Evolutionary conservation across 2,329 filamentous ascomycete genomes (phyloP).

Genomic region (Talaromyces sp.): DNA sequence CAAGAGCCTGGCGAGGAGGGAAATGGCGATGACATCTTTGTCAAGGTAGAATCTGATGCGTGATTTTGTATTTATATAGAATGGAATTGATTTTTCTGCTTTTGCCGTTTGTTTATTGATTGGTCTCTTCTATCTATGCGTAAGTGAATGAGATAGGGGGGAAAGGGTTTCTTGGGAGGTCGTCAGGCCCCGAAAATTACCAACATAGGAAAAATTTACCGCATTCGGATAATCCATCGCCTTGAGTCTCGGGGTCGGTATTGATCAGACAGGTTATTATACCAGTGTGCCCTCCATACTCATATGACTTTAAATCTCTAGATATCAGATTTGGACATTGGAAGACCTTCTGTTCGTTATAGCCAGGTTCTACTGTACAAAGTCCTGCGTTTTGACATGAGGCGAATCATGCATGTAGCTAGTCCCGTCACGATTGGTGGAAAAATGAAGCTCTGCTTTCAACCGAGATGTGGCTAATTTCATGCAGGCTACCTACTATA

Average conservation of each 20-base stretch:
- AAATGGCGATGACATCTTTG: slow-evolving; percentile 21
- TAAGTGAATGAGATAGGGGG: too few relatives aligned
- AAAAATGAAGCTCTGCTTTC: not conserved
- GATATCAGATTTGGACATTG: too few relatives aligned
- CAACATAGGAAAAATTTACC: slow-evolving; percentile 9
- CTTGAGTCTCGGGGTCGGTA: not conserved
- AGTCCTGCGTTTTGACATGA: not conserved
- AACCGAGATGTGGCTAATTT: not conserved
- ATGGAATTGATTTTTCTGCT: not conserved
- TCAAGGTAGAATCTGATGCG: slow-evolving; percentile 27
- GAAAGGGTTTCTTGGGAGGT: too few relatives aligned
- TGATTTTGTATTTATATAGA: not conserved
- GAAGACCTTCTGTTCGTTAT: too few relatives aligned
- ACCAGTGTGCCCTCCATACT: too few relatives aligned
- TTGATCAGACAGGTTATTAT: too few relatives aligned
- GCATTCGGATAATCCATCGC: not conserved
- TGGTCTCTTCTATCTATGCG: not conserved
- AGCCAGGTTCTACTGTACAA: too few relatives aligned
- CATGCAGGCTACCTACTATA: not conserved
- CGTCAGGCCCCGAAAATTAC: not conserved
- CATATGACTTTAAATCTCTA: too few relatives aligned
- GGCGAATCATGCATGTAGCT: not conserved
- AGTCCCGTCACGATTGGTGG: not conserved
- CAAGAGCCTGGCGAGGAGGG: slow-evolving; percentile 24
- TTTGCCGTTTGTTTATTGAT: not conserved